Conservation (phyloP, 169 alveolate species). For the Toxoplasma gondii region DNA sequence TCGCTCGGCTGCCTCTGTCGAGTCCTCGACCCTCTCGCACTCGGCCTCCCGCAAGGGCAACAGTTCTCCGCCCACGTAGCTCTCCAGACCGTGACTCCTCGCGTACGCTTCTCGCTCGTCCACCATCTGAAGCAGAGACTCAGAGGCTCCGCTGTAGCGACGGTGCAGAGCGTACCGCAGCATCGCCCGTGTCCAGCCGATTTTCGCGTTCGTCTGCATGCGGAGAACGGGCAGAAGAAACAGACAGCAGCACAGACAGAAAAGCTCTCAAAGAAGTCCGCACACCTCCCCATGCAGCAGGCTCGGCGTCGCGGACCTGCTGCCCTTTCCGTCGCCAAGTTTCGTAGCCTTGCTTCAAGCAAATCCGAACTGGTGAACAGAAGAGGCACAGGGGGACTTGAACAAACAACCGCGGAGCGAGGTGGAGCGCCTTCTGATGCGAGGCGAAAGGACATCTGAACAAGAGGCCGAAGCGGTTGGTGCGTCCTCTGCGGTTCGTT, state of each 20-base stretch:
- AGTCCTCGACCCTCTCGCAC: not conserved
- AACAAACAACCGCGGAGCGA: no score
- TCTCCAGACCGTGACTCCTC: slow-evolving; percentile 38
- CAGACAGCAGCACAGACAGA: not conserved
- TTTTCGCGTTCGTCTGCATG: slow-evolving; percentile 49
- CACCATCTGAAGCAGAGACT: not conserved
- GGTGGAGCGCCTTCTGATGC: no score
- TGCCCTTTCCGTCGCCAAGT: no score
- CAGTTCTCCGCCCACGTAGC: slow-evolving; percentile 60
- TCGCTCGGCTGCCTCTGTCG: not conserved
- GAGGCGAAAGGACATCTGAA: no score
- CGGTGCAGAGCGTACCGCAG: slow-evolving; percentile 55
- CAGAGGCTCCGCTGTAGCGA: slow-evolving; percentile 37
- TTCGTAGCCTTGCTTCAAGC: no score
- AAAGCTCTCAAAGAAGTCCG: not conserved
- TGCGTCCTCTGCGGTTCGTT: no score
- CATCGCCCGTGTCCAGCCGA: slow-evolving; percentile 57
- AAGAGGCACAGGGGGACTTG: no score
- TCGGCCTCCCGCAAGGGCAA: slow-evolving; percentile 29
- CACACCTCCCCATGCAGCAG: no score
- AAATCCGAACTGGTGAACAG: no score
- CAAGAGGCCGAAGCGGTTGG: no score
- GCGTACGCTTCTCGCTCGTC: slow-evolving; percentile 50
- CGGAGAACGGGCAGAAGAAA: not conserved
- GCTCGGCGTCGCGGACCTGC: no score